A percentile compares a stretch with the other conserved stretches of the same genome.
Evolutionary conservation across 192 early-diverging fungal species (phyloP).

Genomic region (Mortierella alpina): DNA sequence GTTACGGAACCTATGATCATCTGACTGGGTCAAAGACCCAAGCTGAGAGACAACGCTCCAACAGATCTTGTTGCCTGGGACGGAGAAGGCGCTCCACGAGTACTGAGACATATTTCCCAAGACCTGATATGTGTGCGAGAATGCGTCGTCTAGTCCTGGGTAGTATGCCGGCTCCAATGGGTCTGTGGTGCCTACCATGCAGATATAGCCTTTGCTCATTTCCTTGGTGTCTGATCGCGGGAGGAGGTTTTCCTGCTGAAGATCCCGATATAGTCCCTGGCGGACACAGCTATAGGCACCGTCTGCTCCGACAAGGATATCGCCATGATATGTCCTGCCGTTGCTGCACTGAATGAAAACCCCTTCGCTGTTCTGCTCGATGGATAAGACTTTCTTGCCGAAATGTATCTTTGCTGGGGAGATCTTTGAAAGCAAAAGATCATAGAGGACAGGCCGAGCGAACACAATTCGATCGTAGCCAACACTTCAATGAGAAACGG

Average conservation of each 20-base stretch:
- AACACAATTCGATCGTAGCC: not conserved
- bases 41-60: constrained; percentile 5
- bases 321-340: not conserved
- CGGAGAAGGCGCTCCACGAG: not conserved
- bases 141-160: not conserved
- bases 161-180: not conserved
- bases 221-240: not conserved
- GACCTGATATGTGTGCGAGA: not conserved
- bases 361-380: not conserved
- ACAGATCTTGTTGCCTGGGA: constrained; percentile 8
- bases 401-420: constrained; percentile 8
- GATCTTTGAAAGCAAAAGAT: not conserved
- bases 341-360: not conserved
- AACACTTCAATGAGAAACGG: not conserved
- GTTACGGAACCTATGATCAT: constrained; percentile 1
- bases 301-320: constrained; percentile 14
- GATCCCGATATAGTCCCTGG: not conserved
- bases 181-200: not conserved
- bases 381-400: constrained; percentile 7
- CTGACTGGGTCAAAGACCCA: too few relatives aligned
- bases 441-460: not conserved
- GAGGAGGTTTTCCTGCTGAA: not conserved
- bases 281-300: constrained; percentile 11
- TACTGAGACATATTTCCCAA: not conserved
- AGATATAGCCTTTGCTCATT: not conserved